A percentile compares a stretch with the other conserved stretches of the same genome.
These are phyloP conservation scores for Phylloporus sp. DNA, from an alignment of 768 basidiomycete genomes.

Conservation along the genomic window DNA sequence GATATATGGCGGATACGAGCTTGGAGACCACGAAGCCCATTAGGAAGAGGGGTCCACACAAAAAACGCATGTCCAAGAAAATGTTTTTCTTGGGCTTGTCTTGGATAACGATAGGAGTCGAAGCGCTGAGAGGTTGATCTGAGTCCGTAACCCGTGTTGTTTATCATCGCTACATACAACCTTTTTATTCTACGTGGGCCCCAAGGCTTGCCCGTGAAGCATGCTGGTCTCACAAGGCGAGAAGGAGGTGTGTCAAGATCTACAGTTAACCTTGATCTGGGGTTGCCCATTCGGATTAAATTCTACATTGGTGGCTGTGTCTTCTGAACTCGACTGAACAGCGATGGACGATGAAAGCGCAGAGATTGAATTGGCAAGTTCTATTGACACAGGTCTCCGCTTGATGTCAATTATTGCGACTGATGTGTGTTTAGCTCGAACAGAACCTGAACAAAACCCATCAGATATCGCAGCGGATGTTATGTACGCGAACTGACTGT, in stretches of 20 bases:
- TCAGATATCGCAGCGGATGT: conserved; percentile 84
- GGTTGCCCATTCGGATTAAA: background rate
- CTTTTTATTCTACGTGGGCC: too few relatives aligned
- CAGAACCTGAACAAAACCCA: conserved; percentile 85
- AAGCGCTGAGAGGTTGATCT: too few relatives aligned
- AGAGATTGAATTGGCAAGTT: conserved; percentile 23
- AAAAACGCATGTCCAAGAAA: too few relatives aligned
- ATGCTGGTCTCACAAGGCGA: too few relatives aligned
- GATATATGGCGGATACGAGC: background rate
- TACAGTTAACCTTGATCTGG: conserved; percentile 2
- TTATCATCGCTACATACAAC: too few relatives aligned
- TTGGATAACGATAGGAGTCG: background rate
- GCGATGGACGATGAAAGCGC: conserved; percentile 27
- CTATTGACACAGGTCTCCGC: background rate
- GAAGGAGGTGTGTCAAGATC: background rate
- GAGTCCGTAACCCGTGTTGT: too few relatives aligned
- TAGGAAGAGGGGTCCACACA: background rate
- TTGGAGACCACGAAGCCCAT: conserved; percentile 12
- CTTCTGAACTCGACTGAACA: background rate
- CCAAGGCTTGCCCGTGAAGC: too few relatives aligned
- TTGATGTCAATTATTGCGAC: background rate
- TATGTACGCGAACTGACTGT: conserved; percentile 46
- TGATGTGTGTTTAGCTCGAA: conserved; percentile 52
- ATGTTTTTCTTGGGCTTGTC: background rate
- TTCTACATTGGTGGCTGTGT: background rate